Evolutionary conservation across 768 basidiomycete genomes (phyloP).

Genomic region (Paxillus rubicundulus): DNA sequence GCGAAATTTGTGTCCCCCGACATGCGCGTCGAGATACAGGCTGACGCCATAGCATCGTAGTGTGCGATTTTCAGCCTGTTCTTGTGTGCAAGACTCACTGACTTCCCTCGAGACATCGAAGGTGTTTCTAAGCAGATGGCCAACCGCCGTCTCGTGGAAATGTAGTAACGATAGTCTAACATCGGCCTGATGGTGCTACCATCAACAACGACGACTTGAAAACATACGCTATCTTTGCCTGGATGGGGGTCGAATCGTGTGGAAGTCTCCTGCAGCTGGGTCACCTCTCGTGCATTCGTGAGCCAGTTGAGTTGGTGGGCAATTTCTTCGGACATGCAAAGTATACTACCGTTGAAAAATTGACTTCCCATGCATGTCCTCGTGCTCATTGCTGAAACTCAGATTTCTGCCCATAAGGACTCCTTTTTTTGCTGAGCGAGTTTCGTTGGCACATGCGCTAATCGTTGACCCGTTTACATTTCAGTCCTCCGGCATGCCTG

Average conservation of each 20-base stretch:
- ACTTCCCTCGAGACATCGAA: not conserved
- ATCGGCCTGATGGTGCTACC: too few species aligned
- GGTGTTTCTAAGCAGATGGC: not conserved
- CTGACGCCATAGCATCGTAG: slow-evolving; percentile 39
- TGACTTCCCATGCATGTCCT: not conserved
- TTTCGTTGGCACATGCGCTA: not conserved
- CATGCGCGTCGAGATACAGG: slow-evolving; percentile 58
- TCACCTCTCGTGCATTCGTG: not conserved
- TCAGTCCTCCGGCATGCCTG: slow-evolving; percentile 21
- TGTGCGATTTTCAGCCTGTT: not conserved
- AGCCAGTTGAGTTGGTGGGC: not conserved
- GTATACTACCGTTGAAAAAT: not conserved
- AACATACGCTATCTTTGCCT: too few species aligned
- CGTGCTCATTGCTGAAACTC: not conserved
- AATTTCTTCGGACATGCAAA: not conserved
- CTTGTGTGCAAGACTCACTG: not conserved
- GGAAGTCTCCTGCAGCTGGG: too few species aligned
- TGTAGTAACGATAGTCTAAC: too few species aligned
- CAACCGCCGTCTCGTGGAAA: too few species aligned
- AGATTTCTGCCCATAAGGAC: not conserved
- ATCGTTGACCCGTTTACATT: not conserved
- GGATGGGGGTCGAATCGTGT: too few species aligned
- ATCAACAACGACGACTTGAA: too few species aligned
- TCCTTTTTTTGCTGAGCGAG: not conserved
- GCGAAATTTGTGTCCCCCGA: slow-evolving; percentile 42